Evolutionary conservation across 805 yeast species (phyloP), one percentile per base, ranked within the genome.

Genomic region (Hanseniaspora occidentalis): DNA sequence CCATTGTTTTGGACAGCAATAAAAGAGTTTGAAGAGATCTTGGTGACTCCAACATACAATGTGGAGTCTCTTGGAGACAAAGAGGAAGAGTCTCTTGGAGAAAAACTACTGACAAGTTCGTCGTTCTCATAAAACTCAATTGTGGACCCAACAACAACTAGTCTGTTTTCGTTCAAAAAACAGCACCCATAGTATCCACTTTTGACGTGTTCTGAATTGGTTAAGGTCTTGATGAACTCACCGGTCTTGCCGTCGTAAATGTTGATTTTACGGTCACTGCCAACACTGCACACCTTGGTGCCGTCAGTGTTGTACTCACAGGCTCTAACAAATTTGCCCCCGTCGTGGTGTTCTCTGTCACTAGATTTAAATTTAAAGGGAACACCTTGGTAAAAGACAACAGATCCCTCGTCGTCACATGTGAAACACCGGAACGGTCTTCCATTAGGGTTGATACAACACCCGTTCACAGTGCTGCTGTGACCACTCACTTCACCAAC

Each of bases 401-500:
- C 60, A 1, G 84, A 79, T 40, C 78, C 76, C 57, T 92, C 97
- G 54, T 88, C 96, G 31, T 94, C 75, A 7, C 81, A 96, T 2
- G 97, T 86, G 5, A 82, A 94, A 0, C 95, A 95, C 43, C 95
- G 69, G 65, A 82, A 84, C 8, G 98, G 98, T 60, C 98, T 75
- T 13, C 42, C 47, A 47, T 71, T 74, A 17, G 88, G 85, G 53
- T 81, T 79, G 48, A 89, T 79, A 43, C 81, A 75, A 17, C 86
- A 95, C 0, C 92, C 84, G 53, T 83, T 85, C 54, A 89, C 75
- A 36, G 73, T 75, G 20, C 84, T 78, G 14, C 89, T 71, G 57
- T 92, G 98, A 19, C 98, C 98, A 37, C 86, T 77, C 51, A 89
- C 79, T 56, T 92, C 97, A 41, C 98, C 99, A 35, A 92, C 77